Evolutionary conservation across 148 eudicot species (phyloP), one percentile per base, ranked within the genome.

Genomic region (Diospyros kaki): DNA sequence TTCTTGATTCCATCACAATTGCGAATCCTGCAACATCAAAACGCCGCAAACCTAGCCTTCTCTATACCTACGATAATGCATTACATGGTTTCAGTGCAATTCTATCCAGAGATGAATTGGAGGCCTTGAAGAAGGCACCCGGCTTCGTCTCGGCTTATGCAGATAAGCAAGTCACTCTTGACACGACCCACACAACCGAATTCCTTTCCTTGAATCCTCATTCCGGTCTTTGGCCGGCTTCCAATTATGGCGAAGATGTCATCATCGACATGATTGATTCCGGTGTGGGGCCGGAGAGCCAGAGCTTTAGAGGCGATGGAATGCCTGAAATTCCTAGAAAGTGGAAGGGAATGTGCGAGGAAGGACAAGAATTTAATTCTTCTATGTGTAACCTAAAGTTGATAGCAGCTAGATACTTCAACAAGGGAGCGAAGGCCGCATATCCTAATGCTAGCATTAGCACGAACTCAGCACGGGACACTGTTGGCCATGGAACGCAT

Each of bases 61-160:
- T 48, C 8, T 48, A 48, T 48, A 8, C 52, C 8, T 48, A 48
- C 8, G 52, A 48, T 48, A 4, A 48, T 68, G 86, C 84, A 46
- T 41, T 86, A 39, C 89, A 86, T 78, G 89, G 89, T 5, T 86
- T 86, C 71, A 86, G 86, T 74, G 84, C 83, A 73, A 11, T 50
- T 8, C 62, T 86, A 8, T 76, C 84, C 55, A 70, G n/a, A 62
- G 9, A 63, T 54, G 89, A 86, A 74, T 70, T 83, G 17, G 59
- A 73, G 64, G 51, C 48, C 18, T 58, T 86, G 28, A 54, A 78
- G 67, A 67, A 50, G 15, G 46, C 58, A 11, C 79, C 75, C 1
- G 86, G 77, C 5, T 81, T 80, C 66, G 62, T 85, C 44, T 42
- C 76, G 7, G 65, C 85, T 13, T 85, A 82, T 62, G 17, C 14